These are phyloP conservation scores for Scheffersomyces lignosus DNA, from an alignment of 805 yeast genomes.

Conservation along the genomic window DNA sequence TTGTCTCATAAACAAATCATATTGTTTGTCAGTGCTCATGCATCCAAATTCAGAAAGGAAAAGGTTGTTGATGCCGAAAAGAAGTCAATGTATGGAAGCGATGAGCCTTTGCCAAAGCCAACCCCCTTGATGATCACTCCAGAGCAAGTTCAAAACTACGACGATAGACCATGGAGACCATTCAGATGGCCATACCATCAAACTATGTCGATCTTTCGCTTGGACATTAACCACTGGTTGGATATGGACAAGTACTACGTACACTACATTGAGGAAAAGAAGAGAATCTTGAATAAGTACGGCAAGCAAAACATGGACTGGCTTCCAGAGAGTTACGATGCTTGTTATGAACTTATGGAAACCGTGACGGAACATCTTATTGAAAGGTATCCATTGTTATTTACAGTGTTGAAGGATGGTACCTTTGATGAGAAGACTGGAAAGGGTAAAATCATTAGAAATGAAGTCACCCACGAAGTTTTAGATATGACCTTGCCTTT, in stretches of 20 bases:
- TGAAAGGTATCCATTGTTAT: constrained; percentile 61
- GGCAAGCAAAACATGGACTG: constrained; percentile 65
- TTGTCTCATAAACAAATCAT: constrained; percentile 16
- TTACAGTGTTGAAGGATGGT: constrained; percentile 43
- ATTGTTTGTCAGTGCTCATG: constrained; percentile 1
- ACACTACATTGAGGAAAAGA: constrained; percentile 64
- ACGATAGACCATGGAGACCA: constrained; percentile 81
- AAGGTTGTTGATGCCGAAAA: constrained; percentile 12
- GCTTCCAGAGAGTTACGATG: constrained; percentile 64
- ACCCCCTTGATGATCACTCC: constrained; percentile 65
- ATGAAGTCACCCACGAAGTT: constrained; percentile 61
- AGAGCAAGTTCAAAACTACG: constrained; percentile 62
- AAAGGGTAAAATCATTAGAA: constrained; percentile 50
- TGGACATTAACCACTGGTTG: constrained; percentile 75
- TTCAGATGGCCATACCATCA: constrained; percentile 81
- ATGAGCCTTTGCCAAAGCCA: constrained; percentile 40
- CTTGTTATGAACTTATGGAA: constrained; percentile 64
- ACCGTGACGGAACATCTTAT: constrained; percentile 59
- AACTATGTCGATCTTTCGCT: constrained; percentile 70
- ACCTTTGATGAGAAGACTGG: constrained; percentile 24
- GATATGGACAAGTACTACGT: constrained; percentile 78
- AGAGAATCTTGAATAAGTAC: constrained; percentile 54
- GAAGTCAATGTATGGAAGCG: constrained; percentile 4
- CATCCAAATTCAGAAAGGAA: constrained; percentile 4
- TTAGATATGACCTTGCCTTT: constrained; percentile 61